phyloP scores from a whole-genome alignment of 179 eudicot genomes.

The Monotropa hypopitys region DNA sequence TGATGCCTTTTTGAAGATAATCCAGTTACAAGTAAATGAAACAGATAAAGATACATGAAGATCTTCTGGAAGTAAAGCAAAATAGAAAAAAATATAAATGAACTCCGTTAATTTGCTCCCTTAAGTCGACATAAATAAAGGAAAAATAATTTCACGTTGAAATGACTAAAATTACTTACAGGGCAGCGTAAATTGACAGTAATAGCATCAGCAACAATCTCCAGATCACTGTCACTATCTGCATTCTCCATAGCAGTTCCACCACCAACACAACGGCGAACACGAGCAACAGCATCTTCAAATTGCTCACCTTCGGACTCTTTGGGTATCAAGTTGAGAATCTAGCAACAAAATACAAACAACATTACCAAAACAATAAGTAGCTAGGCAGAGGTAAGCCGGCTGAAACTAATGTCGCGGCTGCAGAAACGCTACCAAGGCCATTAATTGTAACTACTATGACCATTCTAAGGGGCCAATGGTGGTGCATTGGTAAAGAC shows the following conservation, averaged over 20 bases:
- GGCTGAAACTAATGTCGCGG: too few species aligned
- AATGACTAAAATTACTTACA: conserved; percentile 35
- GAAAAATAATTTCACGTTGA: not conserved
- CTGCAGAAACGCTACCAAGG: too few species aligned
- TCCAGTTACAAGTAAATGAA: not conserved
- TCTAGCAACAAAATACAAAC: conserved; percentile 26
- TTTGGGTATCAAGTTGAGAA: conserved; percentile 71
- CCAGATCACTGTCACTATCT: conserved; percentile 95
- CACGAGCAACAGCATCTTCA: conserved; percentile 89
- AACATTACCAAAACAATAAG: not conserved
- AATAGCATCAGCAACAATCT: conserved; percentile 87
- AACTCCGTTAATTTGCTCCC: not conserved
- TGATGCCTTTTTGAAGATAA: not conserved
- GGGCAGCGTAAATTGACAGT: conserved; percentile 84
- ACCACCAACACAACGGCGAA: conserved; percentile 85
- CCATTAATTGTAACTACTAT: too few species aligned
- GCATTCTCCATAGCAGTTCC: conserved; percentile 75
- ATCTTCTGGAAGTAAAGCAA: not conserved
- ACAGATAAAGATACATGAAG: not conserved
- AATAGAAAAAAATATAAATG: not conserved
- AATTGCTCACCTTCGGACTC: conserved; percentile 76
- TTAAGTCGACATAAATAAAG: not conserved
- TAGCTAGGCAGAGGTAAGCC: not conserved
- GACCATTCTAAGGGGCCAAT: too few species aligned
- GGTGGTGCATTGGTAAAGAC: too few species aligned